Base-by-base conservation (phyloP, 2,329 filamentous ascomycete species). In the Aspergillus hortae region DNA sequence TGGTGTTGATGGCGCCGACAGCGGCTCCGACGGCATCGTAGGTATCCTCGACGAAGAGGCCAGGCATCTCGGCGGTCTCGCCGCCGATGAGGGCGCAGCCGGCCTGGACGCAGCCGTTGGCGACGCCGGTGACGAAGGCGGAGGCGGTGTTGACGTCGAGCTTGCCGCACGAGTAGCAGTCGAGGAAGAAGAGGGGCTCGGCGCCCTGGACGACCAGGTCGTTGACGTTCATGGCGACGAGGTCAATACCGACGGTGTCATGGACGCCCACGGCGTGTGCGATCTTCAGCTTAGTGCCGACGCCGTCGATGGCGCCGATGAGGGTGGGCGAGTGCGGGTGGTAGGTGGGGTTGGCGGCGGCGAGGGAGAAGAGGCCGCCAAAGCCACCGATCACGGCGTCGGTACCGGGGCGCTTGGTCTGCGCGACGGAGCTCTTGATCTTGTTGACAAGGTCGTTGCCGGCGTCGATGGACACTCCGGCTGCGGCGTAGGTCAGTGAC, bases 161-260 rank as follows among this genome's bases (percentile, higher is more conserved):
- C 70, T 87, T 88, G 71, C 89, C 91, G 80, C 92, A 96, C 55
- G 91, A 92, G 74, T 95, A 96, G 81, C 95, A 97, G 77, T 99
- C 94, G 56, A 97, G 85, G 81, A 99, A 97, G 80, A 94, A 94
- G 58, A 97, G 80, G 2, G 94, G 92, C 61, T 94, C 90, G 11
- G 94, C 94, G 49, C 94, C 94, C 76, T 97, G 92, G 7, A 97
- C 94, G 47, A 99, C 87, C 0, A 99, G 81, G 67, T 99, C 94
- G 72, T 99, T 99, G 68, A 97, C 94, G 71, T 96, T 97, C 92
- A 97, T 97, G 60, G 94, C 94, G 4, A 99, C 94, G 33, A 99
- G 82, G 69, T 99, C 94, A 62, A 99, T 91, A 55, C 94, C 94
- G 10, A 99, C 92, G 3, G 92, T 96, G 71, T 92, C 86, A 74